phyloP scores from a whole-genome alignment of 306 rosid genomes.

The Lathyrus tuberosus region DNA sequence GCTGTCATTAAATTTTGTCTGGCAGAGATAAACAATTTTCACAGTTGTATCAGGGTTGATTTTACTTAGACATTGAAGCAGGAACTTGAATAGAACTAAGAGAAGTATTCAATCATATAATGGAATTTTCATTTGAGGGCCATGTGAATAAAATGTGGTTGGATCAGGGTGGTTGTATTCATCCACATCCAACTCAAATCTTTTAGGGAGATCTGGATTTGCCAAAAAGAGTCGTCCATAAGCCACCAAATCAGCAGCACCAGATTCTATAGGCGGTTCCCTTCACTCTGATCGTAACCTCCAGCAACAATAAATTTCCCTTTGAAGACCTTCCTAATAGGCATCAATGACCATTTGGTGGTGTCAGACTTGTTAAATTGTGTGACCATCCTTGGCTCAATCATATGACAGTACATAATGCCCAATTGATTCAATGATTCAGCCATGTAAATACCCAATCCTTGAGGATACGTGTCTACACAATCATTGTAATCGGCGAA shows the following conservation, averaged over 20 bases:
- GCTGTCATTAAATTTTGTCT: too few species aligned
- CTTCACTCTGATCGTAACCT: slow-evolving; percentile 49
- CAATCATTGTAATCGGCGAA: slow-evolving; percentile 53
- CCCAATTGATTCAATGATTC: slow-evolving; percentile 47
- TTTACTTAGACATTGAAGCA: too few species aligned
- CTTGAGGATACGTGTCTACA: slow-evolving; percentile 62
- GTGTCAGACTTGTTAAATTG: slow-evolving; percentile 18
- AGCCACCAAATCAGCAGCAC: slow-evolving; percentile 51
- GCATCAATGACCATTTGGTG: slow-evolving; percentile 38
- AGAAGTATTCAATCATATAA: too few species aligned
- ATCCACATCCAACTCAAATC: slow-evolving; percentile 47
- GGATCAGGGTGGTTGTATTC: slow-evolving; percentile 42
- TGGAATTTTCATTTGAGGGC: too few species aligned
- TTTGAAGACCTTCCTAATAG: slow-evolving; percentile 49
- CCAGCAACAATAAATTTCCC: slow-evolving; percentile 63
- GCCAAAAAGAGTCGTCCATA: slow-evolving; percentile 57
- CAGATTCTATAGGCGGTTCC: slow-evolving; percentile 37
- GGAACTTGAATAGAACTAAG: too few species aligned
- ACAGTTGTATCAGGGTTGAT: too few species aligned
- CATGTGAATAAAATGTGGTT: slow-evolving; percentile 40
- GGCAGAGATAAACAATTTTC: too few species aligned
- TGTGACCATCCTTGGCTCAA: slow-evolving; percentile 67
- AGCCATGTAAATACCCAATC: slow-evolving; percentile 54
- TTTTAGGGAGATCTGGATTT: slow-evolving; percentile 59
- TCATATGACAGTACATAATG: slow-evolving; percentile 54